These are phyloP conservation scores for Coemansia sp. DNA, from an alignment of 192 early-diverging fungal genomes.

Conservation along the genomic window DNA sequence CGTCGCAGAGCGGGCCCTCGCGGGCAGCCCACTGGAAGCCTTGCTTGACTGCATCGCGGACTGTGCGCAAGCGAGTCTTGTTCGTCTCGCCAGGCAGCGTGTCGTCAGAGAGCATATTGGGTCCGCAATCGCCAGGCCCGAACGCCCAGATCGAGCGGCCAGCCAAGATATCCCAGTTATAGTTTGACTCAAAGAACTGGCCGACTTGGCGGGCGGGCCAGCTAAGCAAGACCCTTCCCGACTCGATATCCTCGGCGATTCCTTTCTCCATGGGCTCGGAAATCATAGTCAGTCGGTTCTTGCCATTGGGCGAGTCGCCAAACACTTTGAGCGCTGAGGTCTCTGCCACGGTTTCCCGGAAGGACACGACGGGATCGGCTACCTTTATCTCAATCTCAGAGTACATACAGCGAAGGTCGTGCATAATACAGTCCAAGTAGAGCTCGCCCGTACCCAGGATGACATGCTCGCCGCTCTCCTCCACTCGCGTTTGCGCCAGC, in stretches of 20 bases:
- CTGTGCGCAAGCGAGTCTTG: conserved; percentile 73
- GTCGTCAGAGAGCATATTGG: conserved; percentile 94
- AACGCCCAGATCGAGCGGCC: conserved; percentile 97
- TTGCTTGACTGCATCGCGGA: conserved; percentile 86
- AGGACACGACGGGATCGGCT: conserved; percentile 94
- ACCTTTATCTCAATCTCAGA: conserved; percentile 98
- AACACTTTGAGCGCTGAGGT: conserved; percentile 93
- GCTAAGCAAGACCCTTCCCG: conserved; percentile 64
- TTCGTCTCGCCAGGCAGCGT: conserved; percentile 90
- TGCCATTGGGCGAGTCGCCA: conserved; percentile 98
- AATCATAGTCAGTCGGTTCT: conserved; percentile 96
- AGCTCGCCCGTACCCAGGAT: conserved; percentile 93
- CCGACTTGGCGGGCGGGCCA: conserved; percentile 78
- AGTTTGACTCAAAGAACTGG: conserved; percentile 80
- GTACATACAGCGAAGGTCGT: conserved; percentile 92
- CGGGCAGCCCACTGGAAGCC: conserved; percentile 98
- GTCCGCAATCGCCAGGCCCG: conserved; percentile 87
- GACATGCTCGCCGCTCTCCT: conserved; percentile 98
- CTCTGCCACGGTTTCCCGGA: conserved; percentile 95
- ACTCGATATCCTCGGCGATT: conserved; percentile 92
- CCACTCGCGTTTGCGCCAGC: conserved; percentile 84
- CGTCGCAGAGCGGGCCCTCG: conserved; percentile 96
- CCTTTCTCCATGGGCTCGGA: conserved; percentile 91
- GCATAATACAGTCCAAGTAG: conserved; percentile 94
- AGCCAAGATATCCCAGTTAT: conserved; percentile 94